phyloP scores from a whole-genome alignment of 2,329 filamentous ascomycete species.

The Colletotrichum nymphaeae region DNA sequence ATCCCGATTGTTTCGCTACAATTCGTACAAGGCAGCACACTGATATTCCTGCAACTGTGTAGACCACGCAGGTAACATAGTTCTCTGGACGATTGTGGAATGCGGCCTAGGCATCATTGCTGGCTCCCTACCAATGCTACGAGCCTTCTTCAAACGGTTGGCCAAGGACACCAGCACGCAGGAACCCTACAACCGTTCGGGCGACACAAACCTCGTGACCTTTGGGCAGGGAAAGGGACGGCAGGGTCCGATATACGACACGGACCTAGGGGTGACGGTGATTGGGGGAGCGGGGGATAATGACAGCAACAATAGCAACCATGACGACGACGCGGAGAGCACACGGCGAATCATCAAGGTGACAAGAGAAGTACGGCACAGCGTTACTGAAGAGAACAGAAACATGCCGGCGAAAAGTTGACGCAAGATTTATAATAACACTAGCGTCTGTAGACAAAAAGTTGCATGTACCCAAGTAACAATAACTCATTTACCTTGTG shows the following conservation, averaged over 20 bases:
- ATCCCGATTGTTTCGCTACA: no score
- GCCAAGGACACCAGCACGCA: neutral
- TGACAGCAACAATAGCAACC: neutral
- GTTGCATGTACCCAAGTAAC: neutral
- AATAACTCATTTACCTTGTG: neutral
- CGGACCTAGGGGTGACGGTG: neutral
- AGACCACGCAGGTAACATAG: slow-evolving; percentile 35
- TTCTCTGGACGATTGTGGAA: slow-evolving; percentile 40
- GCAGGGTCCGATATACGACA: neutral
- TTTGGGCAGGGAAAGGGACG: neutral
- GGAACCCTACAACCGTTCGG: neutral
- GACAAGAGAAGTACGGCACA: neutral
- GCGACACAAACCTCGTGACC: neutral
- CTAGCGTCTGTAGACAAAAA: neutral
- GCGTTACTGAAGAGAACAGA: no score
- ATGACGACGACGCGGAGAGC: neutral
- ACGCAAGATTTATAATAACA: neutral
- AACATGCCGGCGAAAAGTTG: neutral
- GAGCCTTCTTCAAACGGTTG: slow-evolving; percentile 33
- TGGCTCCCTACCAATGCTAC: slow-evolving; percentile 41
- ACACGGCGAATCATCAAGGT: neutral
- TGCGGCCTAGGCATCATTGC: slow-evolving; percentile 41
- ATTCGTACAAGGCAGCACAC: neutral
- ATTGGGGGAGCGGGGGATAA: neutral
- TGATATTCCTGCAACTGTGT: neutral